These are phyloP conservation scores for Rhizophora mangle DNA, from an alignment of 345 rosid genomes.

Conservation along the genomic window DNA sequence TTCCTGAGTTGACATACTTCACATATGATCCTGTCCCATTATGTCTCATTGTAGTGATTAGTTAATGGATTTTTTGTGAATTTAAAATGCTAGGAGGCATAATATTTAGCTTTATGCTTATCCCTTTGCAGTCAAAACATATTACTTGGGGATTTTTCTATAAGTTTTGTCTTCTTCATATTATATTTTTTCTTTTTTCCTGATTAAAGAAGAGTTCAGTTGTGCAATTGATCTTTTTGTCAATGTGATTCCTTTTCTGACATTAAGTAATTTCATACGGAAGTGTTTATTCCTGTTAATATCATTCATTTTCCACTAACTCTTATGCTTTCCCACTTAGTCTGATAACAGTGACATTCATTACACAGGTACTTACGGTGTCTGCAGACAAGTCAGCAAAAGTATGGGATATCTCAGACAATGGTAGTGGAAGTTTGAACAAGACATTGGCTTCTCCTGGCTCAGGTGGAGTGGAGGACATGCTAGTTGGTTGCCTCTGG, in stretches of 20 bases:
- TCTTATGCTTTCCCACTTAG: no score
- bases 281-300: no score
- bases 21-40: no score
- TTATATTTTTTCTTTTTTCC: background rate
- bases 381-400: conserved; percentile 98
- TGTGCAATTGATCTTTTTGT: background rate
- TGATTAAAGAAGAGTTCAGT: background rate
- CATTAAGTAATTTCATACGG: no score
- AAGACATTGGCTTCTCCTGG: conserved; percentile 66
- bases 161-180: background rate
- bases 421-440: conserved; percentile 60
- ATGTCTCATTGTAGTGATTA: no score
- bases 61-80: background rate
- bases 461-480: conserved; percentile 83
- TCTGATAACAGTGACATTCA: conserved; percentile 9
- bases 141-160: background rate
- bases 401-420: conserved; percentile 81
- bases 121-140: background rate
- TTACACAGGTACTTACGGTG: conserved; percentile 66
- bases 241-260: background rate
- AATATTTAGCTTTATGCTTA: no score
- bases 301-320: no score
- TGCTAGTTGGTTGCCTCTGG: conserved; percentile 97
- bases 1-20: no score
- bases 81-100: background rate